Evolutionary conservation across 768 basidiomycete genomes (phyloP).

Genomic region (Gyrodon lividus): DNA sequence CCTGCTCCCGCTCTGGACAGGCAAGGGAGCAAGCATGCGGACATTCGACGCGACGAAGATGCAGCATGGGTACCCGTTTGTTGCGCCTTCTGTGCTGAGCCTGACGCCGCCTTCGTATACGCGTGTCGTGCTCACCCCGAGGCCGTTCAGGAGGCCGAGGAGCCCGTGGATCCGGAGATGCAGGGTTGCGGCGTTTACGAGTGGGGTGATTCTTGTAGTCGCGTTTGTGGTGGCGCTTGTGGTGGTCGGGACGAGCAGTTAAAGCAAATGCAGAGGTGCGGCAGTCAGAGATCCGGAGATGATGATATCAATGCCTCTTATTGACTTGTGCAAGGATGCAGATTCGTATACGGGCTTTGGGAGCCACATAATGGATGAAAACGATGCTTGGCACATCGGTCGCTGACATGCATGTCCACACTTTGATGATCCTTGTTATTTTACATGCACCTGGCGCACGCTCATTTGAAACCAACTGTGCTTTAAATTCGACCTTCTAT

Average conservation of each 20-base stretch:
- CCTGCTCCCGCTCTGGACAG: slow-evolving; percentile 31
- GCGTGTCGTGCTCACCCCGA: slow-evolving; percentile 19
- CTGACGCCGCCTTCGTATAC: slow-evolving; percentile 28
- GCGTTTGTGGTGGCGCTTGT: slow-evolving; percentile 55
- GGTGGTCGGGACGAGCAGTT: slow-evolving; percentile 21
- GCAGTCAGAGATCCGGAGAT: too few relatives aligned
- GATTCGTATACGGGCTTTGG: not conserved
- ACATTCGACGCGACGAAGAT: slow-evolving; percentile 45
- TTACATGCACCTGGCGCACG: not conserved
- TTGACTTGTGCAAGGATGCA: not conserved
- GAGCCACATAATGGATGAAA: not conserved
- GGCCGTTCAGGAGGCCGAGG: slow-evolving; percentile 17
- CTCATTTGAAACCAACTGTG: not conserved
- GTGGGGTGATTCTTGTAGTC: slow-evolving; percentile 45
- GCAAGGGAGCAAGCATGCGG: slow-evolving; percentile 41
- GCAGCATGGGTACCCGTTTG: slow-evolving; percentile 56
- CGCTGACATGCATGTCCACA: not conserved
- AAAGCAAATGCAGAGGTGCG: not conserved
- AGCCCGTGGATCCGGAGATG: slow-evolving; percentile 44
- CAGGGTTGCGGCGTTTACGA: slow-evolving; percentile 62
- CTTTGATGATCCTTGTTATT: not conserved
- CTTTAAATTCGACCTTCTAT: not conserved
- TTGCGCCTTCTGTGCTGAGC: slow-evolving; percentile 46
- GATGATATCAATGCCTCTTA: not conserved
- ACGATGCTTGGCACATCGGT: not conserved